These are phyloP conservation scores for Hymenoscyphus scutula DNA, from an alignment of 2,329 filamentous ascomycete genomes.

Conservation along the genomic window DNA sequence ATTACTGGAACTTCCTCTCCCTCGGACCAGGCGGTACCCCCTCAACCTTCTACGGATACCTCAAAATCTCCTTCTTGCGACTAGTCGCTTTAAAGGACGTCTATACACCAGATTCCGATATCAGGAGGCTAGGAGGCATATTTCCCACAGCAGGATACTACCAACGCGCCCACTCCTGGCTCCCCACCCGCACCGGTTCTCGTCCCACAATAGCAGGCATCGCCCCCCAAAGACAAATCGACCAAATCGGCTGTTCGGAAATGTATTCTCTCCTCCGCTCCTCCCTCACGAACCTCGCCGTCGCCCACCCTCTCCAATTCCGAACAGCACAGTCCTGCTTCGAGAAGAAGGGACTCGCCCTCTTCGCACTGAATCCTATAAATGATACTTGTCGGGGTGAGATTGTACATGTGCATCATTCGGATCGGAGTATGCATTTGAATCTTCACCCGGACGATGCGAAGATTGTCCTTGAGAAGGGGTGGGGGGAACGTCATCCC, in stretches of 20 bases:
- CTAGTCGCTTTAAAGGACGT: conserved; percentile 70
- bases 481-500: conserved; percentile 74
- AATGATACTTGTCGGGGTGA: conserved; percentile 76
- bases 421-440: conserved; percentile 75
- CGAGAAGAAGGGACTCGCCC: conserved; percentile 76
- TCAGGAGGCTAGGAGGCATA: conserved; percentile 40
- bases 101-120: conserved; percentile 55
- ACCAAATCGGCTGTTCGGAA: conserved; percentile 57
- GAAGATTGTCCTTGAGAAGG: conserved; percentile 65
- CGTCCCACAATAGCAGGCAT: conserved; percentile 71
- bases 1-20: conserved; percentile 73
- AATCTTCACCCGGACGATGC: conserved; percentile 78
- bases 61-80: conserved; percentile 69
- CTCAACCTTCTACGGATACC: conserved; percentile 68
- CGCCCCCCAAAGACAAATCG: conserved; percentile 75
- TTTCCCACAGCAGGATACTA: conserved; percentile 61
- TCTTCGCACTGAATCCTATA: conserved; percentile 66
- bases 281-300: conserved; percentile 52
- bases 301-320: conserved; percentile 46
- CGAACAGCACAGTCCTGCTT: conserved; percentile 70
- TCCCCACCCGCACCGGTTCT: conserved; percentile 61
- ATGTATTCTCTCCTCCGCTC: conserved; percentile 56
- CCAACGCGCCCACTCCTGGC: conserved; percentile 36
- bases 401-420: conserved; percentile 75
- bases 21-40: conserved; percentile 81